Base-by-base conservation (phyloP, 345 rosid species). In the Noccaea caerulescens region DNA sequence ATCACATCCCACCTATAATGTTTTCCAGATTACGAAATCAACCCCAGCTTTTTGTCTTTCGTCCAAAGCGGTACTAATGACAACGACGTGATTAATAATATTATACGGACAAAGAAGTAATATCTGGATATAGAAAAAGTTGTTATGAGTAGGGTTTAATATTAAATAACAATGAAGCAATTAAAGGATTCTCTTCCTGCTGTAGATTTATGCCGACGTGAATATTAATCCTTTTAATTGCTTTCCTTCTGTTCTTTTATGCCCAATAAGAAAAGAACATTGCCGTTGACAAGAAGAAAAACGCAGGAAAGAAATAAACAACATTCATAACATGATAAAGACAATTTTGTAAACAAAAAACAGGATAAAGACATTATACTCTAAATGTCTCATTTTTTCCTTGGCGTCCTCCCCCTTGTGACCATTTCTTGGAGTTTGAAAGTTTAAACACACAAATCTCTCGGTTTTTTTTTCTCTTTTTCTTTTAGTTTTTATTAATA, bases 1-100 rank as follows among this genome's bases (percentile, higher is more conserved):
- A 57, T 65, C 77, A 65, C 45, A 64, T 65, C 77, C 12, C 23
- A 73, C 77, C 77, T 27, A 65, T 65, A 46, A 30, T 20, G 8
- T 61, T 63, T 39, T 39, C 53, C 11, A 30, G 9, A 57, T 57
- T 73, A 39, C 71, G 65, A 56, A 52, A 56, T 47, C 30, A 27
- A 56, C 58, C 41, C 64, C 55, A 0, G 5, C 4, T 27, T 54
- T 55, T 42, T 32, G 10, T 34, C 10, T 44, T 72, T 43, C 7
- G 16, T 8, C 42, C 6, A 72, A 63, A 55, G 64, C 14, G 27
- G 41, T 72, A 20, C 53, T 63, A 42, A 10, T 51, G 37, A 72
- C 39, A 63, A 33, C 32, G 41, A 72, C 12, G 18, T 54, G 41
- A 34, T 43, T 44, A 18, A 16, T 14, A 46, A 16, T 14, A 62